Base-by-base conservation (phyloP, 371 early-diverging fungal species). In the Mortierella sp. region DNA sequence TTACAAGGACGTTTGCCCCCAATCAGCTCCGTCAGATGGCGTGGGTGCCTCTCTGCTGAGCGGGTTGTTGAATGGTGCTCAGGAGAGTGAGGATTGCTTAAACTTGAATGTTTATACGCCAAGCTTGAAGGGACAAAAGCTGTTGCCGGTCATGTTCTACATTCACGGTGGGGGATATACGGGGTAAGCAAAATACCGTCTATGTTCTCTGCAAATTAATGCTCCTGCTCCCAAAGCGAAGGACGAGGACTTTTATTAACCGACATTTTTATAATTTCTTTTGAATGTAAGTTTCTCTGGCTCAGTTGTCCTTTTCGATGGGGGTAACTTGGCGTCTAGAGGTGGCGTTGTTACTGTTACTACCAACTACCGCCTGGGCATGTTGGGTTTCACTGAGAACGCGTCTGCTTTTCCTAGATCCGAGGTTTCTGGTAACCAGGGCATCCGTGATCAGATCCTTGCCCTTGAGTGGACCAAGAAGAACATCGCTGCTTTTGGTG, bases 401-500 rank as follows among this genome's bases (percentile, higher is more conserved):
- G 26, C 42, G 14, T 76, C 76, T 0, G 80, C 14, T 0, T 77
- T 81, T 45, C n/a, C 79, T 16, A 82, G 74, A 11, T 70, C 77
- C 1, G 31, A 48, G 3, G 86, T 82, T 26, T 71, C 80, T n/a
- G 83, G 81, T 9, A 84, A 82, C 70, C 26, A 73, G n/a, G 76
- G 77, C 4, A 54, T 52, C 10, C 79, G 77, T 24, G 86, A 81
- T 47, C 84, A 78, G 34, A 75, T 81, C 24, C 47, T 83, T 0
- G 92, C 90, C 0, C 73, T 92, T 13, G 44, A 81, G 31, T 92
- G 92, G 92, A 83, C 91, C 26, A 78, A 82, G 26, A 57, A 73
- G 2, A 90, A 92, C 81, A 89, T 91, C 75, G 85, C 72, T 4
- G 38, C 81, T 5, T 92, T 92, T 79, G 90, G 90, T 24, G 92